Percentiles rank a stretch among this genome's conserved stretches.
These are phyloP conservation scores for Fraxinus greggii DNA, from an alignment of 305 asterid species.

Conservation along the genomic window DNA sequence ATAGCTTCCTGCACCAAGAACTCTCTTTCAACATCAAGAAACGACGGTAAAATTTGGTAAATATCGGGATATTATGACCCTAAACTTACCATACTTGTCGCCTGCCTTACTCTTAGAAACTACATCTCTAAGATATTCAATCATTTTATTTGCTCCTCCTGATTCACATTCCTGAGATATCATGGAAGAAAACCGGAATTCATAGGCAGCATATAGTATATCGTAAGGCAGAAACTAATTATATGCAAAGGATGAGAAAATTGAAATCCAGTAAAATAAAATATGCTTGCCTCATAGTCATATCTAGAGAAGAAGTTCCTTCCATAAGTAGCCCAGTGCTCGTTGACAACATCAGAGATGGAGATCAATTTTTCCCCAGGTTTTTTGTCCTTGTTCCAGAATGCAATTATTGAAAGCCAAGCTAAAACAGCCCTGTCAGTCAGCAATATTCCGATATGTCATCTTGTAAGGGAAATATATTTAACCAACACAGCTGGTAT, in stretches of 20 bases:
- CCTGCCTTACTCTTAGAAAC: constrained; percentile 72
- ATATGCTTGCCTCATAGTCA: constrained; percentile 77
- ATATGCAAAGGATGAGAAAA: constrained; percentile 8
- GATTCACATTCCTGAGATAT: constrained; percentile 83
- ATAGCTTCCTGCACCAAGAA: constrained; percentile 59
- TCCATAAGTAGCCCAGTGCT: constrained; percentile 93
- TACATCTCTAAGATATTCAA: constrained; percentile 67
- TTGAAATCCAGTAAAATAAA: constrained; percentile 8
- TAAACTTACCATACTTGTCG: constrained; percentile 64
- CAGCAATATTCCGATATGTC: constrained; percentile 7
- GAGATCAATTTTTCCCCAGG: constrained; percentile 79
- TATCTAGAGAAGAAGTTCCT: constrained; percentile 94
- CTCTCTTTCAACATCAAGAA: constrained; percentile 17
- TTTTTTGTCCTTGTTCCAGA: constrained; percentile 69
- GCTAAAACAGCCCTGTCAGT: constrained; percentile 87
- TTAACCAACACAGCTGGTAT: neutral
- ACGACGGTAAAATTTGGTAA: neutral
- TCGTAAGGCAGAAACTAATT: constrained; percentile 2
- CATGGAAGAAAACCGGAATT: constrained; percentile 19
- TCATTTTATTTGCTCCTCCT: constrained; percentile 84
- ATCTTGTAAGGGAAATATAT: neutral
- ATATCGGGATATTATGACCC: constrained; percentile 5
- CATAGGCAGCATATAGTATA: neutral
- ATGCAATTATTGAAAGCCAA: constrained; percentile 92
- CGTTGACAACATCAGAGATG: constrained; percentile 79